A percentile compares a stretch with the other conserved stretches of the same genome.
Evolutionary conservation across 805 yeast species (phyloP).

Genomic region (Candida awuae): DNA sequence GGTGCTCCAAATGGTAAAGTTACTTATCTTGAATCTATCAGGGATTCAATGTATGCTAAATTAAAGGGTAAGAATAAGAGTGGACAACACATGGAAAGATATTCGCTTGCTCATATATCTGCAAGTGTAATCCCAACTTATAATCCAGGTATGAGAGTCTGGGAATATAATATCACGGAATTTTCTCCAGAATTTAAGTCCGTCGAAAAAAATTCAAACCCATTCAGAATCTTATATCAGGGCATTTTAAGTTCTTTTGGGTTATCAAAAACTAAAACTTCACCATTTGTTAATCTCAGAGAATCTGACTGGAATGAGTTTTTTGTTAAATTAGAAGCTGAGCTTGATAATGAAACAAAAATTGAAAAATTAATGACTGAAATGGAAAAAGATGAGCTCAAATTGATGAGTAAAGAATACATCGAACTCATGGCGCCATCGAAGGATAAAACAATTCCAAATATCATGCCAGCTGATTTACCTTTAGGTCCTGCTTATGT

Average conservation of each 20-base stretch:
- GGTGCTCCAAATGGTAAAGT: conserved; percentile 65
- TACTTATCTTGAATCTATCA: conserved; percentile 49
- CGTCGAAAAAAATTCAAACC: background rate
- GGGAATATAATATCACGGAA: conserved; percentile 75
- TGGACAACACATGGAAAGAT: conserved; percentile 45
- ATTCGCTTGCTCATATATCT: conserved; percentile 59
- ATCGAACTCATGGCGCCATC: conserved; percentile 5
- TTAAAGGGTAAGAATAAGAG: conserved; percentile 38
- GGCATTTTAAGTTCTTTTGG: background rate
- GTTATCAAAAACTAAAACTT: background rate
- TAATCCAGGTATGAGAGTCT: conserved; percentile 73
- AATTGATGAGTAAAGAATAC: conserved; percentile 9
- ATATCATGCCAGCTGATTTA: conserved; percentile 43
- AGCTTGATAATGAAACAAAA: conserved; percentile 6
- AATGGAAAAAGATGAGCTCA: conserved; percentile 13
- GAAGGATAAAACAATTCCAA: conserved; percentile 56
- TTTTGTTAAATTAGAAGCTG: conserved; percentile 8
- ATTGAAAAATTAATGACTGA: conserved; percentile 6
- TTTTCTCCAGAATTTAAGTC: conserved; percentile 20
- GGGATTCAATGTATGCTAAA: conserved; percentile 44
- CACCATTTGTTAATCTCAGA: conserved; percentile 11
- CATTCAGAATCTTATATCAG: background rate
- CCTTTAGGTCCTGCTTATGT: conserved; percentile 71
- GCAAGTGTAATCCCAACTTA: conserved; percentile 79
- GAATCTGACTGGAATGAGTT: conserved; percentile 23